Evolutionary conservation across 176 grass and related monocot genomes (phyloP).

Genomic region (Luzula sylvatica): DNA sequence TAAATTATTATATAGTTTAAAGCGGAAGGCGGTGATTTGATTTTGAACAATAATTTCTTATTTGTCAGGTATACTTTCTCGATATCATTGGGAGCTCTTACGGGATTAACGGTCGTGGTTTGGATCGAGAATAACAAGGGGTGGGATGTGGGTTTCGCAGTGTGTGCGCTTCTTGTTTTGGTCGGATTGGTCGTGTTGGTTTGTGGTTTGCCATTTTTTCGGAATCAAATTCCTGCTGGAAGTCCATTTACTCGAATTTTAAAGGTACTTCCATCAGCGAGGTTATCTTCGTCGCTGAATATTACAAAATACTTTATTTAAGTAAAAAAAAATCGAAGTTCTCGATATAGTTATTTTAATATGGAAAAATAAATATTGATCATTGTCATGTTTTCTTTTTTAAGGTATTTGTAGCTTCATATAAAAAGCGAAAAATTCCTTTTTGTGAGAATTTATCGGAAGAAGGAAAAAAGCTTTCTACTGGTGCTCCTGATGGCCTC

Average conservation of each 20-base stretch:
- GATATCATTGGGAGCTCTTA: conserved; percentile 47
- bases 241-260: conserved; percentile 59
- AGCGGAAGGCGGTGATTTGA: too few species aligned
- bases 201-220: conserved; percentile 43
- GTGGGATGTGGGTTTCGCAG: conserved; percentile 47
- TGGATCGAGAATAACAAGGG: conserved; percentile 55
- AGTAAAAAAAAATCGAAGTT: background rate
- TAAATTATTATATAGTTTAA: too few species aligned
- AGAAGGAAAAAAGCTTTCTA: conserved; percentile 10
- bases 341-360: background rate
- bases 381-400: background rate
- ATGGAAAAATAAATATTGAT: background rate
- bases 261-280: conserved; percentile 25
- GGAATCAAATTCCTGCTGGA: conserved; percentile 43
- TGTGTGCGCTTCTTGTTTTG: conserved; percentile 28
- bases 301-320: background rate
- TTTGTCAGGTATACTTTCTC: conserved; percentile 35
- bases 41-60: too few species aligned
- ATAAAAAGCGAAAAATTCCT: conserved; percentile 39
- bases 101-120: conserved; percentile 45
- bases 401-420: conserved; percentile 56
- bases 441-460: conserved; percentile 27
- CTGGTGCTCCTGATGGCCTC: background rate
- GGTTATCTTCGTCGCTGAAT: background rate
- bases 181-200: conserved; percentile 30